Evolutionary conservation across 1,139 yeast species (phyloP), one percentile per base, ranked within the genome.

Genomic region (Schwanniomyces etchellsii): DNA sequence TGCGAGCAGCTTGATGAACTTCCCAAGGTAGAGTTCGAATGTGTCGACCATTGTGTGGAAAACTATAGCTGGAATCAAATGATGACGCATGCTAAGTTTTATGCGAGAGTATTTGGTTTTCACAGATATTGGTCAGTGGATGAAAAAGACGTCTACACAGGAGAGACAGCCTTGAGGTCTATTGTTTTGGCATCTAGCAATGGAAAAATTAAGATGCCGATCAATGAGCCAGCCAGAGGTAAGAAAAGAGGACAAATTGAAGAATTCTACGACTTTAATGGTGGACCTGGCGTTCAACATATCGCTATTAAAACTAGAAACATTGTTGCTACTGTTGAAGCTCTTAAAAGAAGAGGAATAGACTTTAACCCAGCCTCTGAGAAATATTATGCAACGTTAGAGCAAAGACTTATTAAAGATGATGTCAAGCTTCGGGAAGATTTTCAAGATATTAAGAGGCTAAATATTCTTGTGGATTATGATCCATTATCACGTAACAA

Each of bases 281-380:
- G 74, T 27, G 94, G 95, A 0, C 80, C 94, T 0, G 95, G 95
- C 2, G 71, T 85, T 20, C 95, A 85, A 55, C 95, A 85, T 47
- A 63, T 85, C 46, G 95, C 95, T 0, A 52, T 84, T 17, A 57
- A 60, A 32, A 82, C 91, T 0, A 52, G 60, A 26, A 64, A 81
- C 50, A 84, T 85, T 22, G 45, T 83, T 17, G 49, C 51, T 2
- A 64, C 86, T 0, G 81, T 85, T n/a, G 38, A 50, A 2, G 55
- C 63, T 9, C 57, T 85, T 67, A 64, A 57, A 30, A 39, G 50
- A 14, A 60, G 85, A 29, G 94, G 94, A 1, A 71, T 77, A n/a
- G 78, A 75, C 40, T 85, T 85, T 50, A 81, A 84, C 38, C 42
- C 55, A 3, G 76, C 81, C 7, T 75, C 83, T 0, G 50, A 52